These are phyloP conservation scores for Backusella liffmaniae DNA, from an alignment of 192 early-diverging fungal genomes.

Conservation along the genomic window DNA sequence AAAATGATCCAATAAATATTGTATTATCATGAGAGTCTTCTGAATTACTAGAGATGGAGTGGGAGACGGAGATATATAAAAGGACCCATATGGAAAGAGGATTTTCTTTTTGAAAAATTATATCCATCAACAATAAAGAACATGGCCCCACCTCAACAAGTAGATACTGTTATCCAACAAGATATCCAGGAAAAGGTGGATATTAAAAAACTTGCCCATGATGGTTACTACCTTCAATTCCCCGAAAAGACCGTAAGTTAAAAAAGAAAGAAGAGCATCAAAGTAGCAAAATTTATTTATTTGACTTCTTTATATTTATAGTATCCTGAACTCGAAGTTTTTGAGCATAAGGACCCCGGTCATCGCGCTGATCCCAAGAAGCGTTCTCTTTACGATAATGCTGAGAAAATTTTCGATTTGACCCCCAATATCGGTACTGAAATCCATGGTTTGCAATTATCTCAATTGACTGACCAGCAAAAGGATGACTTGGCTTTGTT, in stretches of 20 bases:
- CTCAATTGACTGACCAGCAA: constrained; percentile 60
- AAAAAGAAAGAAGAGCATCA: neutral
- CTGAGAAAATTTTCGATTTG: constrained; percentile 55
- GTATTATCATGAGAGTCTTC: neutral
- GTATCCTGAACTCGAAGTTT: constrained; percentile 22
- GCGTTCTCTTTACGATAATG: constrained; percentile 52
- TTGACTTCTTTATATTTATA: neutral
- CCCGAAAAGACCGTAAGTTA: constrained; percentile 8
- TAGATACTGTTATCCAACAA: neutral
- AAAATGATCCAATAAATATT: neutral
- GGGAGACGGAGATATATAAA: neutral
- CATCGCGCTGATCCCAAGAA: constrained; percentile 53
- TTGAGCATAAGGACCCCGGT: constrained; percentile 33
- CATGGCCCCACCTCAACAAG: neutral
- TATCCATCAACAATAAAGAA: neutral
- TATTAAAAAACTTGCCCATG: constrained; percentile 5
- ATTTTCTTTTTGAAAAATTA: neutral
- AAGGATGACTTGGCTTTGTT: constrained; percentile 61
- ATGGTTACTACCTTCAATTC: neutral
- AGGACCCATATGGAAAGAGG: neutral
- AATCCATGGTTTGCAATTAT: constrained; percentile 56
- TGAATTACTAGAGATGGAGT: neutral
- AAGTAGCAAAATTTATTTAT: neutral
- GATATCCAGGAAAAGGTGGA: neutral
- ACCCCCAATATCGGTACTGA: constrained; percentile 68